A percentile compares a stretch with the other conserved stretches of the same genome.
Evolutionary conservation across 1,284 basidiomycete genomes (phyloP).

Genomic region (Tremellales sp.): DNA sequence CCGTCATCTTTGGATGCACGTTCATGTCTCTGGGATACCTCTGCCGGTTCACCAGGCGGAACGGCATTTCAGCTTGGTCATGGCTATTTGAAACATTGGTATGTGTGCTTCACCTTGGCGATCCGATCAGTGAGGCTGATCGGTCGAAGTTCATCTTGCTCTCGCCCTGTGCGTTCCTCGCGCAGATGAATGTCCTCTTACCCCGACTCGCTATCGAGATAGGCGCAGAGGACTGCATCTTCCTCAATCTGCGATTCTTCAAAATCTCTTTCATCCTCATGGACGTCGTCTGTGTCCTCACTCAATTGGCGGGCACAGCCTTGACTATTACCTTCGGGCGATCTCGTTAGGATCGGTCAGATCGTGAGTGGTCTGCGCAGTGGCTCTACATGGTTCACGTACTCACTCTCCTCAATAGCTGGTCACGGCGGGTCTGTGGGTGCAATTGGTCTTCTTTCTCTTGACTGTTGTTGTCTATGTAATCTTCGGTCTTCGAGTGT

Average conservation of each 20-base stretch:
- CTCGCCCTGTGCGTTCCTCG: conserved; percentile 22
- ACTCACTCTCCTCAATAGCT: conserved; percentile 3
- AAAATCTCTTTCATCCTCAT: conserved; percentile 14
- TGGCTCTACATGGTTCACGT: neutral
- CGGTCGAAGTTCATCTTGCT: conserved; percentile 18
- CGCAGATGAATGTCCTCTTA: conserved; percentile 23
- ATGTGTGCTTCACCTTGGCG: no score
- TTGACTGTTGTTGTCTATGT: conserved; percentile 8
- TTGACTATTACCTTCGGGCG: conserved; percentile 17
- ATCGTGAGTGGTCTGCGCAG: conserved; percentile 4
- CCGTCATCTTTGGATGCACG: conserved; percentile 11
- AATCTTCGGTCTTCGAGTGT: conserved; percentile 10
- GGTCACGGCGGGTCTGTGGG: conserved; percentile 17
- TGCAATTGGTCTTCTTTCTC: conserved; percentile 14
- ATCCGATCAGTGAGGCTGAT: no score
- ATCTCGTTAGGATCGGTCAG: conserved; percentile 13
- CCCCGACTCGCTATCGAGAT: conserved; percentile 11
- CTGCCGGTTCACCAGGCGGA: conserved; percentile 14
- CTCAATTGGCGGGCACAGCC: conserved; percentile 22
- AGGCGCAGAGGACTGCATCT: conserved; percentile 11
- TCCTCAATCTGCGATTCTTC: conserved; percentile 7
- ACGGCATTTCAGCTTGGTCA: conserved; percentile 19
- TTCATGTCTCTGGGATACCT: conserved; percentile 17
- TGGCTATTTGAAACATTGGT: conserved; percentile 22
- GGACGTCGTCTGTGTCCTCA: conserved; percentile 18